Conservation (phyloP, 306 rosid genomes). For the Elaeagnus macrophylla region DNA sequence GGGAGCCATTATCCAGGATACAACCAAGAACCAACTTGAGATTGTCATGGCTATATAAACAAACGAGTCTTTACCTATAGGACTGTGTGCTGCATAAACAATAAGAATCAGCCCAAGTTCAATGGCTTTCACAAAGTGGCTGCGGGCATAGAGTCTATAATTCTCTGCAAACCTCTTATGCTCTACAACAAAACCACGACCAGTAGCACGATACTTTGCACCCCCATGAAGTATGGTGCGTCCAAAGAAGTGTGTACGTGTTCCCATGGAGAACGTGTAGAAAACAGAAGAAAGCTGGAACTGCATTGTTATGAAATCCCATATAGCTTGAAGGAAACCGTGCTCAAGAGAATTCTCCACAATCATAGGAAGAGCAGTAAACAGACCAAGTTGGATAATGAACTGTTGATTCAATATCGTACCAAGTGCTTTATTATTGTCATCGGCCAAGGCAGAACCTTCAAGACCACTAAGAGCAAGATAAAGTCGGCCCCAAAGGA, state of each 20-base stretch:
- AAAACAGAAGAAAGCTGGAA: constrained; percentile 85
- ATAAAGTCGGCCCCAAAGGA: constrained; percentile 71
- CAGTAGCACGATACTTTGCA: constrained; percentile 83
- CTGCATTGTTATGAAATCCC: constrained; percentile 87
- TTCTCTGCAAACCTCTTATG: constrained; percentile 83
- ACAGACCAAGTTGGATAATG: constrained; percentile 69
- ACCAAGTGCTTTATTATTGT: constrained; percentile 42
- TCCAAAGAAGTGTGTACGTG: constrained; percentile 75
- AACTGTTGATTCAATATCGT: constrained; percentile 67
- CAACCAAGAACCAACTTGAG: constrained; percentile 74
- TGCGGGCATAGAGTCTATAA: constrained; percentile 79
- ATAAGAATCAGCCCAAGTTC: constrained; percentile 68
- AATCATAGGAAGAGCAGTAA: constrained; percentile 83
- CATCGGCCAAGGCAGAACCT: constrained; percentile 27
- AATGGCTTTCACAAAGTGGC: constrained; percentile 87
- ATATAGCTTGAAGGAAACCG: constrained; percentile 65
- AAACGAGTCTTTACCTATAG: constrained; percentile 47
- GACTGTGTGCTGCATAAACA: constrained; percentile 58
- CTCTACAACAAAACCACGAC: constrained; percentile 88
- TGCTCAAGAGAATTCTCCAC: constrained; percentile 74
- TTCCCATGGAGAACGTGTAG: constrained; percentile 81
- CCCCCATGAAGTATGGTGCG: constrained; percentile 85
- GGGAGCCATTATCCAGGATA: constrained; percentile 78
- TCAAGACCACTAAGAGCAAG: constrained; percentile 82
- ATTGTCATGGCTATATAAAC: constrained; percentile 70